Conservation (phyloP, 257 asterid genomes). For the Haberlea rhodopensis region DNA sequence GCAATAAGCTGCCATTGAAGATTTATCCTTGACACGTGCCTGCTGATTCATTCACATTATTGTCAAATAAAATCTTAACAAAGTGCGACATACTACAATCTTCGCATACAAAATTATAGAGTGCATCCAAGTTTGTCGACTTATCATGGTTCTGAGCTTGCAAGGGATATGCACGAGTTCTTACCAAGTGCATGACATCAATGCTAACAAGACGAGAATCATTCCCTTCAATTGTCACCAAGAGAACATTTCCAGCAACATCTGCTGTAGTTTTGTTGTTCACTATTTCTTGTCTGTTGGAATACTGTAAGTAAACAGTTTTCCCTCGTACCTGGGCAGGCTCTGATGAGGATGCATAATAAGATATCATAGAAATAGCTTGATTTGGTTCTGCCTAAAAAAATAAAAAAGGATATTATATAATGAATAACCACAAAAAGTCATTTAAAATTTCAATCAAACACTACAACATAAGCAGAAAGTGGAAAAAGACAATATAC, state of each 20-base stretch:
- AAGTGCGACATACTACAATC: conserved; percentile 55
- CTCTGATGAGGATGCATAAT: conserved; percentile 95
- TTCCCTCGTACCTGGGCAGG: conserved; percentile 99
- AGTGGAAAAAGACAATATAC: conserved; percentile 8
- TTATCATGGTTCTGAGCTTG: conserved; percentile 29
- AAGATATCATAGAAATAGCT: conserved; percentile 99
- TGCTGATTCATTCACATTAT: conserved; percentile 95
- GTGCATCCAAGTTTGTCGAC: conserved; percentile 30
- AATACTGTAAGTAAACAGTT: conserved; percentile 97
- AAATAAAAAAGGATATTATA: conserved; percentile 19
- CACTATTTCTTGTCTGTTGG: conserved; percentile 99
- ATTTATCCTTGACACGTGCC: conserved; percentile 95
- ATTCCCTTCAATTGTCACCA: conserved; percentile 94
- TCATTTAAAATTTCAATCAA: conserved; percentile 1
- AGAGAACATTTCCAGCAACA: conserved; percentile 96
- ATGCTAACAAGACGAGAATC: conserved; percentile 99
- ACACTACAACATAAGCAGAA: not conserved
- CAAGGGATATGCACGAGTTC: conserved; percentile 33
- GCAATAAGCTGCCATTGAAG: conserved; percentile 99
- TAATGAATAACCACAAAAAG: conserved; percentile 9
- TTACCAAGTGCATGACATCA: conserved; percentile 98
- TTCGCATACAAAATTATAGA: conserved; percentile 44
- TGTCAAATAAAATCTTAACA: conserved; percentile 76
- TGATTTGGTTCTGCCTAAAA: conserved; percentile 85
- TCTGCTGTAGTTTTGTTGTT: conserved; percentile 99